Evolutionary conservation across 1,284 basidiomycete genomes (phyloP), one percentile per base, ranked within the genome.

Genomic region (Neotropicomus parvogracilis): DNA sequence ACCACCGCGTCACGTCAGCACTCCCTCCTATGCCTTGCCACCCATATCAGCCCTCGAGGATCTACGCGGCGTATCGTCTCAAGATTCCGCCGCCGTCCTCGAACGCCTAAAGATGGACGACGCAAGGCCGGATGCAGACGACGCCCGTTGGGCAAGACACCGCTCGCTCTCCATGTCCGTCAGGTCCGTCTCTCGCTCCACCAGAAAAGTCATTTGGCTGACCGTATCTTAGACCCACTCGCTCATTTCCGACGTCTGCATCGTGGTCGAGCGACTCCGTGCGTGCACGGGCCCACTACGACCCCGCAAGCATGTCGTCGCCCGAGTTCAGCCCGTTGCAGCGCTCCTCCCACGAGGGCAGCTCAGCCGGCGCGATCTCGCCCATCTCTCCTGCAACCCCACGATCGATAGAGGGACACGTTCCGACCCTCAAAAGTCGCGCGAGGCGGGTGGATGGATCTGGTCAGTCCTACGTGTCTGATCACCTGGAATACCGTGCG

Each of bases 1-100:
- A 12, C 63, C 54, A 21, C 55, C 63, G 3, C 54, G 57, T 32
- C 60, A 59, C 28, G 65, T 74, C 36, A 59, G 54, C 33, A 58
- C 56, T 11, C 35, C 55, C 14, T 59, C 70, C 4, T 80, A 81
- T 53, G 75, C 79, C 9, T 64, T 86, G 4, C 83, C 84, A 2
- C 82, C 83, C 0, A 86, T 87, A 50, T 81, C 83, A 5, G 77
- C 80, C 0, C 66, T 87, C 55, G 83, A 85, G 59, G 78, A 79
- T 51, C 61, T 78, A 37, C 70, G 77, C 12, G 75, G 77, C 3
- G 66, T 76, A 17, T 67, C 72, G 35, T 70, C 70, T 2, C 72
- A 75, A 35, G 81, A 85, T 58, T 79, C 83, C 1, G 76, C 79
- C 11, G 76, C 81, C 7, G 83, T 87, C 3, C 63, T 87, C 35